These are phyloP conservation scores for Candida argentea DNA, from an alignment of 805 yeast genomes.

Conservation along the genomic window DNA sequence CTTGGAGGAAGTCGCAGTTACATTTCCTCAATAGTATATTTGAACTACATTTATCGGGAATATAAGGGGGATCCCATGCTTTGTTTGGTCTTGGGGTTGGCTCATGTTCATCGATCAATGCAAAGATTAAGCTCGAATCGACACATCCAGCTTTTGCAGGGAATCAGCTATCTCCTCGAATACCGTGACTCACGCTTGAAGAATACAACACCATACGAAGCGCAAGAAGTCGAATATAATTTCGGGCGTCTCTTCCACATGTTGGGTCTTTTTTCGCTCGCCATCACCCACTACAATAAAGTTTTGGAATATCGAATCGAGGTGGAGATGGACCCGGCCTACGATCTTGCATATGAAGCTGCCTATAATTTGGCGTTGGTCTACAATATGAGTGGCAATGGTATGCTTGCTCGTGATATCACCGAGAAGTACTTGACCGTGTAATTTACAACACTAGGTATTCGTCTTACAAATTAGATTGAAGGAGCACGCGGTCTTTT, in stretches of 20 bases:
- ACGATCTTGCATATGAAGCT: conserved; percentile 62
- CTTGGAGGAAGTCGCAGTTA: conserved; percentile 76
- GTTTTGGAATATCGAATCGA: conserved; percentile 40
- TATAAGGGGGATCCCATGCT: conserved; percentile 72
- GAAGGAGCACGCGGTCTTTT: background rate
- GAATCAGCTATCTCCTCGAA: conserved; percentile 66
- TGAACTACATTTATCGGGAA: conserved; percentile 57
- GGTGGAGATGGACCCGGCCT: conserved; percentile 31
- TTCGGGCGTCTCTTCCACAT: conserved; percentile 79
- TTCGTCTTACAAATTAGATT: background rate
- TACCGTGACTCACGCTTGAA: conserved; percentile 47
- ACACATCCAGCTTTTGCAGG: conserved; percentile 82
- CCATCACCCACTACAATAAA: conserved; percentile 61
- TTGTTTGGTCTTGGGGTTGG: conserved; percentile 62
- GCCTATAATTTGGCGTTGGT: conserved; percentile 78
- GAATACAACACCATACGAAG: conserved; percentile 34
- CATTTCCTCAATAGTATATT: conserved; percentile 71
- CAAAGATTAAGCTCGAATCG: conserved; percentile 82
- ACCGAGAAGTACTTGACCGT: conserved; percentile 57
- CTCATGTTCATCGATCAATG: conserved; percentile 83
- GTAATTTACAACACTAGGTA: conserved; percentile 8
- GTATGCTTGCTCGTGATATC: conserved; percentile 48
- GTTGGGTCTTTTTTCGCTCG: conserved; percentile 66
- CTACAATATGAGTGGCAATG: conserved; percentile 68
- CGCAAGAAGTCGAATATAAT: conserved; percentile 75